Conservation (phyloP, 1,284 basidiomycete species). For the Sphagnurus paluster region DNA sequence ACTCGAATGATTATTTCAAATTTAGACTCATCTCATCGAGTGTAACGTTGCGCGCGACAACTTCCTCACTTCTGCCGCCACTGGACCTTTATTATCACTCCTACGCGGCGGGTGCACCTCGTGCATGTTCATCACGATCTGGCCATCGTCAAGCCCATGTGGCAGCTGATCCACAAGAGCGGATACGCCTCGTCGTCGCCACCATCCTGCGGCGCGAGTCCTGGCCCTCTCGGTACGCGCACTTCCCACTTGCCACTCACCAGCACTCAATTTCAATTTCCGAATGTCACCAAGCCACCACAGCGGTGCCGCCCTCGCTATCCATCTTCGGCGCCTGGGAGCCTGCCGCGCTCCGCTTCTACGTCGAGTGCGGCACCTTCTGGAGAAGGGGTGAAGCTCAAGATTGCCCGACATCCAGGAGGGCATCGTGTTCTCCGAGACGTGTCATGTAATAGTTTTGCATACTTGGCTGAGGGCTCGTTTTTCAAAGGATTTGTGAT, state of each 20-base stretch:
- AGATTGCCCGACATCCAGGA: slow-evolving; percentile 48
- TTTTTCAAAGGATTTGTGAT: too few relatives aligned
- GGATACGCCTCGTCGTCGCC: slow-evolving; percentile 32
- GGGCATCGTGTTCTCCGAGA: slow-evolving; percentile 24
- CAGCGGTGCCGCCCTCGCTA: slow-evolving; percentile 63
- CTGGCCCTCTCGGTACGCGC: slow-evolving; percentile 61
- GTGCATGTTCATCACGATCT: slow-evolving; percentile 74
- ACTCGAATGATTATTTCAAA: too few relatives aligned
- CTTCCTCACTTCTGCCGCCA: slow-evolving; percentile 47
- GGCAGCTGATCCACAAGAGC: slow-evolving; percentile 5
- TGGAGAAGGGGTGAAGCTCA: slow-evolving; percentile 43
- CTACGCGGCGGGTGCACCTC: slow-evolving; percentile 77
- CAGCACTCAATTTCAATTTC: not conserved
- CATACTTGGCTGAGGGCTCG: too few relatives aligned
- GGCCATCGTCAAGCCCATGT: slow-evolving; percentile 46
- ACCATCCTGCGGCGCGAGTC: slow-evolving; percentile 63
- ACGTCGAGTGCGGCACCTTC: slow-evolving; percentile 67
- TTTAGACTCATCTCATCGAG: too few relatives aligned
- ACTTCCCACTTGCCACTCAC: not conserved
- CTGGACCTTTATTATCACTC: slow-evolving; percentile 64
- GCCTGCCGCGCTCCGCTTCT: slow-evolving; percentile 62
- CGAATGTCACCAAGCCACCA: not conserved
- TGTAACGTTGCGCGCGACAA: too few relatives aligned
- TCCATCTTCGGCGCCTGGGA: slow-evolving; percentile 80
- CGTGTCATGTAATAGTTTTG: too few relatives aligned